Percentiles rank a stretch among this genome's conserved stretches.
phyloP scores from a whole-genome alignment of 208 protist species.

The Leishmania lainsoni region DNA sequence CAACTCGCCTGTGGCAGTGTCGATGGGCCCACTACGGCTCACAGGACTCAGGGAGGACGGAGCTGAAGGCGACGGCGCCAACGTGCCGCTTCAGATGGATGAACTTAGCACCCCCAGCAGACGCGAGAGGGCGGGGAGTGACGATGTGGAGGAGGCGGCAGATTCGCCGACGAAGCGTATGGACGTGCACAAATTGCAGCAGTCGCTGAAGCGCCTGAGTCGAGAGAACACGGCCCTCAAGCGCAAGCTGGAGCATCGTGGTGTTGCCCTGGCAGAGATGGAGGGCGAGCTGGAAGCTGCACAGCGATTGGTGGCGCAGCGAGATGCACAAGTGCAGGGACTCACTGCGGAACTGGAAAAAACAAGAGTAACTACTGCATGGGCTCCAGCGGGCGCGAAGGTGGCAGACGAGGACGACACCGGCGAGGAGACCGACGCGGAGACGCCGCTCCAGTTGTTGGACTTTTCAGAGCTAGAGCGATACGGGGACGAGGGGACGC shows the following conservation, averaged over 20 bases:
- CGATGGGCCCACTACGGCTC: neutral
- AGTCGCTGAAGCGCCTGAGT: slow-evolving; percentile 28
- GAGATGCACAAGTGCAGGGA: slow-evolving; percentile 11
- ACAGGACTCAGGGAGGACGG: neutral
- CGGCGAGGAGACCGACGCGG: neutral
- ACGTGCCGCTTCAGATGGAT: neutral
- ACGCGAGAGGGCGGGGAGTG: neutral
- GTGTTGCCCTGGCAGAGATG: slow-evolving; percentile 8
- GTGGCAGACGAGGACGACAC: neutral
- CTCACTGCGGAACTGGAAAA: slow-evolving; percentile 5
- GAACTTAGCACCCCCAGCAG: neutral
- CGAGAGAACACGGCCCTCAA: slow-evolving; percentile 21
- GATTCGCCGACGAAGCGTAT: neutral
- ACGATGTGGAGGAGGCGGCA: neutral
- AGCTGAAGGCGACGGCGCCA: neutral
- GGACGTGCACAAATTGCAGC: slow-evolving; percentile 22
- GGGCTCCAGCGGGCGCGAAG: neutral
- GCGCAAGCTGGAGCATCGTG: slow-evolving; percentile 27
- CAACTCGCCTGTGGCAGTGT: neutral
- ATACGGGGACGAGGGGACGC: slow-evolving; percentile 10
- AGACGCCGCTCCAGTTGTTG: slow-evolving; percentile 9
- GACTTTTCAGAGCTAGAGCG: slow-evolving; percentile 20
- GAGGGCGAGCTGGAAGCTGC: slow-evolving; percentile 4
- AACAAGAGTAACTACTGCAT: neutral
- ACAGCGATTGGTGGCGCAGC: slow-evolving; percentile 19